Conservation (phyloP, 176 grass and related monocot species). For the Rhynchospora tenuis region DNA sequence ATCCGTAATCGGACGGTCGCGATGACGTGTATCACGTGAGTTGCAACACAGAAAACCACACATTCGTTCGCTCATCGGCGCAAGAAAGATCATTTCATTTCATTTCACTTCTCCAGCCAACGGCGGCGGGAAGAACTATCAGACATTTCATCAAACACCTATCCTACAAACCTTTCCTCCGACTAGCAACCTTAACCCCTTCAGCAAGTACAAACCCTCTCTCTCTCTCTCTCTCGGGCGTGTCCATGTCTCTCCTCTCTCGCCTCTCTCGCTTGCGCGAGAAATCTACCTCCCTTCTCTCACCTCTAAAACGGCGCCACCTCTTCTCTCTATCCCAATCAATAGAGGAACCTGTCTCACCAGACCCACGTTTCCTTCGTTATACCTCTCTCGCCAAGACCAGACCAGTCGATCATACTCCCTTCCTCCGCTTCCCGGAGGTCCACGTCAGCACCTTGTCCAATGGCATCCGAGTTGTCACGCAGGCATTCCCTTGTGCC, state of each 20-base stretch:
- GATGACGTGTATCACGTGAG: too few species aligned
- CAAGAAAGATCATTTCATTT: neutral
- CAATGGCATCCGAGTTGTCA: slow-evolving; percentile 69
- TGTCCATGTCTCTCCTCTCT: neutral
- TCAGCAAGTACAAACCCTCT: neutral
- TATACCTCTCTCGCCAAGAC: slow-evolving; percentile 44
- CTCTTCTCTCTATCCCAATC: slow-evolving; percentile 33
- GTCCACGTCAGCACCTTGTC: slow-evolving; percentile 60
- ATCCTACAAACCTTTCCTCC: neutral
- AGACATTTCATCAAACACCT: slow-evolving; percentile 33
- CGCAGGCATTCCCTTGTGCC: slow-evolving; percentile 54
- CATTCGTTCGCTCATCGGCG: neutral
- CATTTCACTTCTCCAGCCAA: neutral
- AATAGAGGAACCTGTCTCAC: slow-evolving; percentile 16
- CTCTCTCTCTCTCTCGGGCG: neutral
- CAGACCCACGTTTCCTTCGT: slow-evolving; percentile 63
- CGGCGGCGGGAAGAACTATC: slow-evolving; percentile 36
- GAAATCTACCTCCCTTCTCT: slow-evolving; percentile 27
- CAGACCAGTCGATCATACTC: slow-evolving; percentile 49
- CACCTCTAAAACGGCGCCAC: slow-evolving; percentile 12
- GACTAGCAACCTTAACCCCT: neutral
- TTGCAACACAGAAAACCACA: neutral
- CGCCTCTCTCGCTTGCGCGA: slow-evolving; percentile 26
- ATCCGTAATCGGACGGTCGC: too few species aligned
- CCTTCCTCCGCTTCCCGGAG: slow-evolving; percentile 57